Evolutionary conservation across 768 basidiomycete species (phyloP), one percentile per base, ranked within the genome.

Genomic region (Lactarius deliciosus): DNA sequence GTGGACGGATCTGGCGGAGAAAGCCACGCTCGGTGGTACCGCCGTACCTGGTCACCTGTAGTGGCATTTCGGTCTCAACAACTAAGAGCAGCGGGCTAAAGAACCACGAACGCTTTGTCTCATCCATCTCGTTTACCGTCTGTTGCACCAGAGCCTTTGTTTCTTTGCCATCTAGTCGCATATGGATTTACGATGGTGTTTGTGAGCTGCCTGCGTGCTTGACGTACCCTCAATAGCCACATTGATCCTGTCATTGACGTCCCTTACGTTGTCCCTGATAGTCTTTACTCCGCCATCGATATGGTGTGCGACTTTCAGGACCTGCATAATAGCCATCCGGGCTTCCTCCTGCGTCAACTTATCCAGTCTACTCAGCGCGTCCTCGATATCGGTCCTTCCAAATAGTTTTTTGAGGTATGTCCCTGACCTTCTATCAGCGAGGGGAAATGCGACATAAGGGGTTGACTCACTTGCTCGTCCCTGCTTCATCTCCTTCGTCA

Each of bases 111-210:
- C 55, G 16, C 16, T 56, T 56, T 8, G 34, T 18, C 18, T 18
- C 47, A 9, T 50, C 22, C 11, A 50, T 50, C 13, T 50, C 5
- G 11, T 13, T 50, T 5, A 8, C 10, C 11, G 47, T 25, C 47
- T 50, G 47, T 25, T 50, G 47, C 47, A 50, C 22, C 47, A 50
- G 47, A 22, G 22, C 47, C 47, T 50, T 50, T 50, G 47, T 50
- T 43, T 50, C 47, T 22, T 13, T 50, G 22, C 47, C 22, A 8
- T 25, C 47, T 50, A 6, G 47, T 22, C n/a, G n/a, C 9, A 50
- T 22, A 50, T 13, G 47, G 2, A 22, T 47, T 22, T 13, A 22
- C 2, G 11, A 13, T 11, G 2, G 10, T 13, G 1, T 5, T 10
- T n/a, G 43, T 47, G 47, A 22, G 13, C 13, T 34, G 32, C 32